phyloP scores from a whole-genome alignment of 2,329 filamentous ascomycete genomes.

The Phaeosphaeriaceae sp. region DNA sequence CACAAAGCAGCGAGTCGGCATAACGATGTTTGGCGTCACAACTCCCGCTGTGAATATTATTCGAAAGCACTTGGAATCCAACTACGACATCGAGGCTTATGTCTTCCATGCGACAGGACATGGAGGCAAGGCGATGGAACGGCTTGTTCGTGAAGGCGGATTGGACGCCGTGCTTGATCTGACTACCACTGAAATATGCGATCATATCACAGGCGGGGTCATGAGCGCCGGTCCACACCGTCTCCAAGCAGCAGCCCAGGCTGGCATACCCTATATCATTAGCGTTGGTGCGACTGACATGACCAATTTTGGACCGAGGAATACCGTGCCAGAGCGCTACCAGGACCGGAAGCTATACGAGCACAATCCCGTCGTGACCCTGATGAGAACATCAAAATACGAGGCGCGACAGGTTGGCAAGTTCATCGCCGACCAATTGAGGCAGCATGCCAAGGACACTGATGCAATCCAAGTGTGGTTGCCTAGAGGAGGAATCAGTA shows the following conservation, averaged over 20 bases:
- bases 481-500: slow-evolving; percentile 67
- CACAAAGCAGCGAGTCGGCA: slow-evolving; percentile 61
- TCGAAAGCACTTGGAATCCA: slow-evolving; percentile 54
- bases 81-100: slow-evolving; percentile 61
- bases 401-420: slow-evolving; percentile 64
- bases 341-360: slow-evolving; percentile 61
- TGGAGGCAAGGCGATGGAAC: slow-evolving; percentile 73
- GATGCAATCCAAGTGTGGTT: slow-evolving; percentile 63
- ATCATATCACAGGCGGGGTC: slow-evolving; percentile 68
- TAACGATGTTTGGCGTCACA: slow-evolving; percentile 80
- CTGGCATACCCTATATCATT: slow-evolving; percentile 65
- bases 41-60: slow-evolving; percentile 69
- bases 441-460: slow-evolving; percentile 46
- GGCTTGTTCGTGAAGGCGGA: slow-evolving; percentile 62
- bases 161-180: slow-evolving; percentile 73
- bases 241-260: slow-evolving; percentile 63
- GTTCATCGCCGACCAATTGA: slow-evolving; percentile 64
- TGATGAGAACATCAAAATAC: slow-evolving; percentile 68
- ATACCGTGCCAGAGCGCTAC: slow-evolving; percentile 64
- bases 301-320: slow-evolving; percentile 66
- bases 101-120: slow-evolving; percentile 75
- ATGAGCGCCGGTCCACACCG: slow-evolving; percentile 66
- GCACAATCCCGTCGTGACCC: slow-evolving; percentile 71
- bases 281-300: slow-evolving; percentile 56
- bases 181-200: slow-evolving; percentile 73